Conservation (phyloP, 352 stramenopile species). For the Pythium brachiatum region DNA sequence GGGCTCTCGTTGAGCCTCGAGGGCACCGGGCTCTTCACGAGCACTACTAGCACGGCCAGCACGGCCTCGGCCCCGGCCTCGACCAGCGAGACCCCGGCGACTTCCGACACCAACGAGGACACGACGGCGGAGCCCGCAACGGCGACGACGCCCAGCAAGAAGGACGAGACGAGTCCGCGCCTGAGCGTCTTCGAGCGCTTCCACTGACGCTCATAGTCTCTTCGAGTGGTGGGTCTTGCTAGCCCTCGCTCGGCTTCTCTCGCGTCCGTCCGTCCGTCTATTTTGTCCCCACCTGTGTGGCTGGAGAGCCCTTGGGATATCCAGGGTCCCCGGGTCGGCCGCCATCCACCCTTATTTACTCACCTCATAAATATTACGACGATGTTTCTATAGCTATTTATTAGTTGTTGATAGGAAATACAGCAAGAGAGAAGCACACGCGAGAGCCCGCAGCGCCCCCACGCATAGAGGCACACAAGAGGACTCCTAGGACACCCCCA, state of each 20-base stretch:
- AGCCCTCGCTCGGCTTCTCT: constrained; percentile 1
- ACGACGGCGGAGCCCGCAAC: constrained; percentile 23
- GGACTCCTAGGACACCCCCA: background rate
- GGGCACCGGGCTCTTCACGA: constrained; percentile 25
- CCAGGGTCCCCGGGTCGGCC: constrained; percentile 33
- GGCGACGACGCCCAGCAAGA: constrained; percentile 36
- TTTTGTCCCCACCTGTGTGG: constrained; percentile 35
- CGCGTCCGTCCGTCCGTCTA: constrained; percentile 20
- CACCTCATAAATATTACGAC: constrained; percentile 81
- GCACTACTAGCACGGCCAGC: constrained; percentile 24
- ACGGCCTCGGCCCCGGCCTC: constrained; percentile 30
- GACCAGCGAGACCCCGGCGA: background rate
- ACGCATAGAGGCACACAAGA: constrained; percentile 3
- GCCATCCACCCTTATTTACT: constrained; percentile 74
- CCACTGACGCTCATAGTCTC: constrained; percentile 40
- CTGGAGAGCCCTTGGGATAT: constrained; percentile 22
- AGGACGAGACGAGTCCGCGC: constrained; percentile 69
- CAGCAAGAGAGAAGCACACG: constrained; percentile 8
- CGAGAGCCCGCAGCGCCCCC: background rate
- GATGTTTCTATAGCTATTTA: constrained; percentile 38
- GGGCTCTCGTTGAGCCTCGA: constrained; percentile 64
- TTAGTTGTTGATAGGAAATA: constrained; percentile 28
- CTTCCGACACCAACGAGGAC: constrained; percentile 13
- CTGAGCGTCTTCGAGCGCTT: constrained; percentile 84
- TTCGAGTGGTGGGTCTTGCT: constrained; percentile 3